These are phyloP conservation scores for Penicillium malachiteum DNA, from an alignment of 495 filamentous ascomycete species.

Conservation along the genomic window DNA sequence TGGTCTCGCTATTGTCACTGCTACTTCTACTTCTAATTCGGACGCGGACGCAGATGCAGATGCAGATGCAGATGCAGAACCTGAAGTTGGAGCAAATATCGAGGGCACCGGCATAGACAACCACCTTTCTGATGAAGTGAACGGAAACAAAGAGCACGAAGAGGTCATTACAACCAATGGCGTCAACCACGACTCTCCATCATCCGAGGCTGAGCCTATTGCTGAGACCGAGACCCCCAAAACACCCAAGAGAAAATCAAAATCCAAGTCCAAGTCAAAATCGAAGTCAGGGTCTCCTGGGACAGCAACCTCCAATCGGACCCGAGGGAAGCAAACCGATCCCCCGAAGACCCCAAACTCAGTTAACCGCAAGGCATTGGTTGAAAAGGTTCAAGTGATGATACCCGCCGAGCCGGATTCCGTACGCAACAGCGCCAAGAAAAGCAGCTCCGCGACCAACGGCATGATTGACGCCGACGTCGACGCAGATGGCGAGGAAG, in stretches of 20 bases:
- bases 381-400: conserved; percentile 41
- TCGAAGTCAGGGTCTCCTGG: conserved; percentile 17
- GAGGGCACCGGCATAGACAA: neutral
- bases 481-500: conserved; percentile 32
- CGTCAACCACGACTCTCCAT: neutral
- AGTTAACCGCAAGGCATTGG: conserved; percentile 36
- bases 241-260: conserved; percentile 19
- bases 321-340: conserved; percentile 17
- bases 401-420: conserved; percentile 30
- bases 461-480: conserved; percentile 25
- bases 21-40: no score
- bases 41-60: conserved; percentile 5
- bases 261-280: conserved; percentile 13
- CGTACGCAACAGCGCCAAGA: conserved; percentile 9
- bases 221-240: conserved; percentile 13
- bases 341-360: conserved; percentile 30
- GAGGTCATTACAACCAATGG: conserved; percentile 23
- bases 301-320: conserved; percentile 17
- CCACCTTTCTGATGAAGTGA: neutral
- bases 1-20: no score
- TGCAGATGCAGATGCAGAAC: conserved; percentile 16
- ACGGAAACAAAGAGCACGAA: neutral
- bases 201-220: conserved; percentile 3
- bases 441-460: neutral
- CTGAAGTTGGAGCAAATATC: neutral